A percentile compares a stretch with the other conserved stretches of the same genome.
These are phyloP conservation scores for Fusarium transvaalense DNA, from an alignment of 2,329 filamentous ascomycete genomes.

Conservation along the genomic window DNA sequence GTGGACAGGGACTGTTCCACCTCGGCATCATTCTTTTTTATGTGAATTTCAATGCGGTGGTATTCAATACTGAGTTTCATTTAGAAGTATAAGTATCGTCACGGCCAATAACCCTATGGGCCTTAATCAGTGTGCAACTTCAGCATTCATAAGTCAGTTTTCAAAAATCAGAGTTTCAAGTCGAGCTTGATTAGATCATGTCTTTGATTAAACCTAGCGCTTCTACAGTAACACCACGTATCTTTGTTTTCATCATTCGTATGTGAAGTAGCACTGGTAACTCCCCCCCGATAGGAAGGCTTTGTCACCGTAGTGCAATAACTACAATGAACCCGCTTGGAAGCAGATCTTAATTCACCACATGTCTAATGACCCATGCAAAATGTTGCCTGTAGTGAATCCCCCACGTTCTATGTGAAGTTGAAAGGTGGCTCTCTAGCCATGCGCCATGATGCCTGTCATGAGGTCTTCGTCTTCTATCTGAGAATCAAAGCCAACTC, in stretches of 20 bases:
- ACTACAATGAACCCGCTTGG: background rate
- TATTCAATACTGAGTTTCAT: background rate
- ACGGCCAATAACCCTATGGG: background rate
- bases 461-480: conserved; percentile 73
- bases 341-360: background rate
- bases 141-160: background rate
- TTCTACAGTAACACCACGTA: conserved; percentile 8
- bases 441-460: conserved; percentile 57
- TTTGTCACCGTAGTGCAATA: background rate
- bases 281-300: background rate
- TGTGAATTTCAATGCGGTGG: background rate
- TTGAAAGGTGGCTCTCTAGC: conserved; percentile 2
- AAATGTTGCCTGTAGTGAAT: background rate
- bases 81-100: background rate
- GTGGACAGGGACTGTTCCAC: background rate
- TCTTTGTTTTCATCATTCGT: conserved; percentile 33
- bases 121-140: background rate
- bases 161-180: background rate
- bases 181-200: background rate
- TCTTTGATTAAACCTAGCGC: conserved; percentile 13
- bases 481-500: conserved; percentile 59
- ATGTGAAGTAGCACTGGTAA: background rate
- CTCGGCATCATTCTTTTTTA: background rate
- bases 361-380: background rate
- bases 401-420: background rate